Evolutionary conservation across 208 protist genomes (phyloP), one percentile per base, ranked within the genome.

Genomic region (Leishmania amazonensis): DNA sequence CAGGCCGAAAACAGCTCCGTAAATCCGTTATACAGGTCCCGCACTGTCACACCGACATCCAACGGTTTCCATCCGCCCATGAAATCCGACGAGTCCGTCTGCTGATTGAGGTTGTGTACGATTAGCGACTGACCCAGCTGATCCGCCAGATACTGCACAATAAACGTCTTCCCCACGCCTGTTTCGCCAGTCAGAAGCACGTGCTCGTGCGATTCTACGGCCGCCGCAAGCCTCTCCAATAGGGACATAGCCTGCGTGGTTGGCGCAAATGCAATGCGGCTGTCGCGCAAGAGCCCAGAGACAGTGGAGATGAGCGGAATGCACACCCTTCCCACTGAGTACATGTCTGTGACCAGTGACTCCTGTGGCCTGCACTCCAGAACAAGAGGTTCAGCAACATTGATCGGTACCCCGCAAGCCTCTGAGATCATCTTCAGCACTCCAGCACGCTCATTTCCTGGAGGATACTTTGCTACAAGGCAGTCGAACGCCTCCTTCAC

Each of bases 1-100:
- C 97, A 98, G n/a, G 94, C 83, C 0, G 90, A 90, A 85, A 99
- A 99, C 13, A 99, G 78, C 6, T 89, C 86, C 38, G 93, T 91
- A 88, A 99, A 99, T 31, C 83, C 78, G 17, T 90, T 85, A 71
- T 98, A 95, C 17, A 95, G 75, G 57, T 92, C 85, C 51, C 92
- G 85, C 51, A 96, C 90, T 15, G 85, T 78, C 57, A 95, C 83
- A 31, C 90, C 85, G 2, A 99, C 88, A 79, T 99, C 98, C 19
- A 99, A 93, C 31, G 99, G 99, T 84, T 99, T 99, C 91, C 99
- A 99, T 11, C 99, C 99, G 62, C 99, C 99, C 84, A 99, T 96
- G 60, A 99, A 97, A 81, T 99, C 99, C 38, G 96, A 90, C 68
- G 95, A 97, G 80, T 99, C 99, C 7, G 94, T 99, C 90, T 99